Conservation (phyloP, 2,329 filamentous ascomycete genomes). For the Arthrocladium fulminans region DNA sequence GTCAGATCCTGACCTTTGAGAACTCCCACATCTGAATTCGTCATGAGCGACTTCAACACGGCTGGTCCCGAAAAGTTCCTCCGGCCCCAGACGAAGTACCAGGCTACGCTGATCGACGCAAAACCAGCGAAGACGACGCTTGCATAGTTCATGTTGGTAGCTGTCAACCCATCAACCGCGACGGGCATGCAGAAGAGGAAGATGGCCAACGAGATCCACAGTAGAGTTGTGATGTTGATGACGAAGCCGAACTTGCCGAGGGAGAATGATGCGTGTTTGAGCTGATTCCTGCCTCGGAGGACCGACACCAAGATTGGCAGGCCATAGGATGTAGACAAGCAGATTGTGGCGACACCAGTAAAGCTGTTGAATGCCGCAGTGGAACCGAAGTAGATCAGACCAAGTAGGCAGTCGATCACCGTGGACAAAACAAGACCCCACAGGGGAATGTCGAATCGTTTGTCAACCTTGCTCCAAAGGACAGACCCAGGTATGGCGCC, state of each 20-base stretch:
- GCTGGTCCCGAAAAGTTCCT: conserved; percentile 56
- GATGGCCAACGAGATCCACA: conserved; percentile 43
- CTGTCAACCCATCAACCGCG: conserved; percentile 13
- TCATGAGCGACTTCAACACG: conserved; percentile 68
- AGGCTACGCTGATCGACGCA: conserved; percentile 39
- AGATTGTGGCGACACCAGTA: conserved; percentile 34
- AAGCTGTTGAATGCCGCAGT: conserved; percentile 21
- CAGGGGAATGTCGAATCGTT: conserved; percentile 13
- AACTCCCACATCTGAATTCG: conserved; percentile 54
- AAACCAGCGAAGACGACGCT: conserved; percentile 31
- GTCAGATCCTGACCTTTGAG: conserved; percentile 34
- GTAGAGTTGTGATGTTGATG: conserved; percentile 37
- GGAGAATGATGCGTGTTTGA: conserved; percentile 42
- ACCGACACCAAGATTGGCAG: conserved; percentile 41
- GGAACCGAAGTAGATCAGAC: conserved; percentile 30
- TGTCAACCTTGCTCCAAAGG: conserved; percentile 12
- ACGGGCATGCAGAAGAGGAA: conserved; percentile 41
- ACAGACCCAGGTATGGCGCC: conserved; percentile 13
- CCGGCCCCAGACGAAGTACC: conserved; percentile 56
- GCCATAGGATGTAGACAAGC: conserved; percentile 42
- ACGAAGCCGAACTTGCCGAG: conserved; percentile 36
- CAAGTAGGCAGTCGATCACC: conserved; percentile 38
- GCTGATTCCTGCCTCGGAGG: conserved; percentile 36
- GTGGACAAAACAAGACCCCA: conserved; percentile 26
- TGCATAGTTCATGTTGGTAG: conserved; percentile 36